These are phyloP conservation scores for Purpureocillium lavendulum DNA, from an alignment of 2,329 filamentous ascomycete genomes.

Conservation along the genomic window DNA sequence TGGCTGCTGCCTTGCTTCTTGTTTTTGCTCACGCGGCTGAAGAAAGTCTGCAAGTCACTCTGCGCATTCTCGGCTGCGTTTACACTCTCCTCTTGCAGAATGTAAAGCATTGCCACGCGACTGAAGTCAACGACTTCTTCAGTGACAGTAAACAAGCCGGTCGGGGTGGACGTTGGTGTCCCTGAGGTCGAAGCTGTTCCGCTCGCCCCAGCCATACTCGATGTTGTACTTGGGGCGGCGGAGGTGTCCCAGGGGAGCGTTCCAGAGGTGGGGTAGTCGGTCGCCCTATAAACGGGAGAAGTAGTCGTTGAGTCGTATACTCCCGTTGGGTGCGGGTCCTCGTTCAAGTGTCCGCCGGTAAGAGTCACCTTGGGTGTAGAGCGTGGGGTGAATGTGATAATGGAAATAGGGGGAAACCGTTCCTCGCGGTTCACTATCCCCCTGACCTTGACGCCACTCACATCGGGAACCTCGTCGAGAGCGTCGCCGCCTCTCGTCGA, in stretches of 20 bases:
- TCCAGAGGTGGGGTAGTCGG: too few relatives aligned
- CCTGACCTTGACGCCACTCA: background rate
- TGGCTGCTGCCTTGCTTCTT: conserved; percentile 18
- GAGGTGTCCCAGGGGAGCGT: too few relatives aligned
- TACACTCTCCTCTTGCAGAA: conserved; percentile 48
- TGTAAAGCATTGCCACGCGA: conserved; percentile 51
- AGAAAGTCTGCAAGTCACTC: conserved; percentile 44
- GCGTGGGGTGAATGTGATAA: conserved; percentile 3
- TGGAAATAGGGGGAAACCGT: conserved; percentile 3
- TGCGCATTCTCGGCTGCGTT: conserved; percentile 46
- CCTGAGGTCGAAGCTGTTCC: background rate
- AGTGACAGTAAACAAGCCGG: conserved; percentile 36
- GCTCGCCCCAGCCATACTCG: background rate
- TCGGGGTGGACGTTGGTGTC: conserved; percentile 1
- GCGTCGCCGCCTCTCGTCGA: conserved; percentile 21
- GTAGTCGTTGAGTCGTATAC: too few relatives aligned
- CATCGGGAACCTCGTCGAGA: conserved; percentile 3
- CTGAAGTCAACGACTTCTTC: conserved; percentile 55
- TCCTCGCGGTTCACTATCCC: conserved; percentile 2
- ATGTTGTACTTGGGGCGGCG: background rate
- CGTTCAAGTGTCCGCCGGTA: too few relatives aligned
- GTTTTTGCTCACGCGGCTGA: conserved; percentile 29
- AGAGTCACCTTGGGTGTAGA: background rate
- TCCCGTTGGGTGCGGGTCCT: too few relatives aligned
- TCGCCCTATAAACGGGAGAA: too few relatives aligned